phyloP scores from a whole-genome alignment of 768 basidiomycete genomes.

The Boletus patriciae region DNA sequence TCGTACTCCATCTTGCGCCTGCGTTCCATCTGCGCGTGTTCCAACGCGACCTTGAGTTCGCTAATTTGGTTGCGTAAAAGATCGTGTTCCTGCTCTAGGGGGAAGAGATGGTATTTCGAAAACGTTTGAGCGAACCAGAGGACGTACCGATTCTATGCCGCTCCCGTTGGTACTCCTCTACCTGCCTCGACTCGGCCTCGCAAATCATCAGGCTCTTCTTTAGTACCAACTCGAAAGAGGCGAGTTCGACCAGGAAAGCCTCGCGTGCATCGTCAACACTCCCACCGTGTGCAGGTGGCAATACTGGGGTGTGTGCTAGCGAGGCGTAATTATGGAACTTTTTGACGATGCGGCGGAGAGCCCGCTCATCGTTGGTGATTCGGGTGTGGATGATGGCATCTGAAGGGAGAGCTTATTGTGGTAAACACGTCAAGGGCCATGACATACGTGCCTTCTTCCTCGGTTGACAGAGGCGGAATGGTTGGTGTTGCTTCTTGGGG shows the following conservation, averaged over 20 bases:
- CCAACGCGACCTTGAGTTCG: constrained; percentile 71
- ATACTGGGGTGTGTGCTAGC: constrained; percentile 49
- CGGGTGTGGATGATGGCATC: constrained; percentile 80
- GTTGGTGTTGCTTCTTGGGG: constrained; percentile 12
- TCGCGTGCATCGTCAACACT: constrained; percentile 71
- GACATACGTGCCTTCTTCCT: constrained; percentile 57
- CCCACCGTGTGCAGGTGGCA: constrained; percentile 30
- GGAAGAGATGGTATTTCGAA: not conserved
- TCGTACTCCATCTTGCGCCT: constrained; percentile 86
- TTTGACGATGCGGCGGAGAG: constrained; percentile 74
- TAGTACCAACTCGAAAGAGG: constrained; percentile 70
- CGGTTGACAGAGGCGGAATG: constrained; percentile 51
- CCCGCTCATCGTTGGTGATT: constrained; percentile 80
- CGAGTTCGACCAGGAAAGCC: constrained; percentile 74
- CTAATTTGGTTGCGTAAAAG: constrained; percentile 68
- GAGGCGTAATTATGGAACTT: constrained; percentile 76
- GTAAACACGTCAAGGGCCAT: constrained; percentile 10
- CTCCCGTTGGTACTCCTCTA: constrained; percentile 78
- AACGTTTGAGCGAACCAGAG: not conserved
- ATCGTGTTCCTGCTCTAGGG: constrained; percentile 68
- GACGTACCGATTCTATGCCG: constrained; percentile 69
- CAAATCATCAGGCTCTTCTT: constrained; percentile 82
- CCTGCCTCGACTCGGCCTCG: constrained; percentile 82
- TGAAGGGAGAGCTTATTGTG: constrained; percentile 31
- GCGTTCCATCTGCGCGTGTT: constrained; percentile 75